These are phyloP conservation scores for Boletus sp. DNA, from an alignment of 768 basidiomycete genomes.

Conservation along the genomic window DNA sequence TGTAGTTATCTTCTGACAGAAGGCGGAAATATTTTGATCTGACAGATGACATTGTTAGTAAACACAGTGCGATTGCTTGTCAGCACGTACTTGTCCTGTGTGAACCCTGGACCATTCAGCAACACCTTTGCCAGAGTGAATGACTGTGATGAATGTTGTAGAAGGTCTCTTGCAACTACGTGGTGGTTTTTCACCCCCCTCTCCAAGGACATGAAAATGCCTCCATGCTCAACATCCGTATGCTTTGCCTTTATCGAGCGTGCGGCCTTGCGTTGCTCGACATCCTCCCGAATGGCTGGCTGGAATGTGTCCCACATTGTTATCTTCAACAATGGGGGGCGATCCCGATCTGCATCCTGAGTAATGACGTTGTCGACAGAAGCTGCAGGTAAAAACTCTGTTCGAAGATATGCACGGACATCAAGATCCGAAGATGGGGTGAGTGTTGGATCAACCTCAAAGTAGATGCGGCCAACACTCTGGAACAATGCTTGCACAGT, in stretches of 20 bases:
- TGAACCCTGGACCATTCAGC: not conserved
- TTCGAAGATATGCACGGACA: not conserved
- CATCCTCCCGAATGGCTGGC: not conserved
- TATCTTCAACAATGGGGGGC: not conserved
- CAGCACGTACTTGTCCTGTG: not conserved
- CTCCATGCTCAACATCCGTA: not conserved
- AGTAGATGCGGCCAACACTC: not conserved
- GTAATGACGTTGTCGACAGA: not conserved
- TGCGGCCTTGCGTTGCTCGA: not conserved
- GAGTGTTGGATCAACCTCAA: not conserved
- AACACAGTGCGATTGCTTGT: too few species aligned
- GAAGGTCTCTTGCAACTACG: not conserved
- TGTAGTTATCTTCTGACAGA: too few species aligned
- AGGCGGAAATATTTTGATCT: too few species aligned
- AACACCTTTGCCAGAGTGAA: not conserved
- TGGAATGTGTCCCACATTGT: not conserved
- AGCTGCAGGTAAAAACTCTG: not conserved
- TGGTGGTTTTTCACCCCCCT: not conserved
- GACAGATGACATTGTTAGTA: too few species aligned
- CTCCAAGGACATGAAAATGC: not conserved
- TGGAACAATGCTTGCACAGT: not conserved
- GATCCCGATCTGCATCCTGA: not conserved
- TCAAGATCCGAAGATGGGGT: not conserved
- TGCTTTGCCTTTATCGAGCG: not conserved
- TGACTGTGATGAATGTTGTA: not conserved